Evolutionary conservation across 2,329 filamentous ascomycete species (phyloP).

Genomic region (Thielaviopsis populi): DNA sequence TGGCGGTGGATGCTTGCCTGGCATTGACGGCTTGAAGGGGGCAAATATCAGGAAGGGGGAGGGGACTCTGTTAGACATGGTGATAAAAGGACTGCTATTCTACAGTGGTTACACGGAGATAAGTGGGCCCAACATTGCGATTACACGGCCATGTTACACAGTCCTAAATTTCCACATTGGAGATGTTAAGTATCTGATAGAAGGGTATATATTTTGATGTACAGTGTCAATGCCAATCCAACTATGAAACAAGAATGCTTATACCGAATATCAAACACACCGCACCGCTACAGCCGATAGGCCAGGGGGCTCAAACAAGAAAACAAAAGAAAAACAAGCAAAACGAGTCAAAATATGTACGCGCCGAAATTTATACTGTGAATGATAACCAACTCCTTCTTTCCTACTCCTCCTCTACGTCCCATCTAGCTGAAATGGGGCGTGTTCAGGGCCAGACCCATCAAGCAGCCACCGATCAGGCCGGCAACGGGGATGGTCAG

Average conservation of each 20-base stretch:
- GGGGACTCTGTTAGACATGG: background rate
- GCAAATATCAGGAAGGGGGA: background rate
- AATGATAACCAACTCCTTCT: background rate
- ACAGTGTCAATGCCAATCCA: background rate
- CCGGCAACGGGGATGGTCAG: conserved; percentile 32
- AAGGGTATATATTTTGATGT: conserved; percentile 8
- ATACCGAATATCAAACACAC: background rate
- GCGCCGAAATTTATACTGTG: background rate
- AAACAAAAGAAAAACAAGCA: background rate
- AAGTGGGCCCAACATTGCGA: background rate
- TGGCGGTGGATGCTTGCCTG: conserved; percentile 76
- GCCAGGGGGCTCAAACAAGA: background rate
- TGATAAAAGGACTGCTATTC: background rate
- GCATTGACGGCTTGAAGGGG: conserved; percentile 39
- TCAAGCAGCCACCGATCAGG: conserved; percentile 28
- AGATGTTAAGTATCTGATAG: background rate
- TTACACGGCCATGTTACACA: background rate
- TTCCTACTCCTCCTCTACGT: background rate
- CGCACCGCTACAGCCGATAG: background rate
- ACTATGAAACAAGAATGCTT: background rate
- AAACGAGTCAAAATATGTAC: background rate
- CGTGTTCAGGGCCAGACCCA: conserved; percentile 29
- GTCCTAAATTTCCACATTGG: background rate
- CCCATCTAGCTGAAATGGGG: conserved; percentile 19
- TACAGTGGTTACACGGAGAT: background rate